Evolutionary conservation across 2,329 filamentous ascomycete species (phyloP).

Genomic region (Ciborinia camelliae): DNA sequence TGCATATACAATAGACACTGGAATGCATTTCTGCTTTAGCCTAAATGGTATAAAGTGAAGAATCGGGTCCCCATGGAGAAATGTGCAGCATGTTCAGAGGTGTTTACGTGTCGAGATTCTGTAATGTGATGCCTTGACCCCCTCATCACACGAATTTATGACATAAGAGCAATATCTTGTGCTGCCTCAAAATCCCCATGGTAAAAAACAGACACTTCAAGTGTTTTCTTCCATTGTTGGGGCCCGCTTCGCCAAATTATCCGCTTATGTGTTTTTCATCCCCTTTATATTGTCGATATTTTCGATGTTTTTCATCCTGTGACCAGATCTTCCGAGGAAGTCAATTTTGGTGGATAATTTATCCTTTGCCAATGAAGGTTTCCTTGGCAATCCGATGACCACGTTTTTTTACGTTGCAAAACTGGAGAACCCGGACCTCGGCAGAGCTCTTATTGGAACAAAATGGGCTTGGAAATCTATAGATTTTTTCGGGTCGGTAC

Average conservation of each 20-base stretch:
- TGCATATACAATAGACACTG: background rate
- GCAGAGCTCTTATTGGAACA: background rate
- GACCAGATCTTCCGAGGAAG: background rate
- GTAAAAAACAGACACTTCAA: background rate
- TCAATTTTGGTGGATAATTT: conserved; percentile 11
- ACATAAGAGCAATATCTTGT: background rate
- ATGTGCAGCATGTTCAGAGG: background rate
- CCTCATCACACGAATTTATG: background rate
- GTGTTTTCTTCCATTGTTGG: background rate
- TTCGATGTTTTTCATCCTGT: background rate
- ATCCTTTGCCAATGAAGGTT: background rate
- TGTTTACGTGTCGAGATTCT: background rate
- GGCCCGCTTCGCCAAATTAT: background rate
- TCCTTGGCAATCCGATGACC: conserved; percentile 6
- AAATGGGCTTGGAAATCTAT: background rate
- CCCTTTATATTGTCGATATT: background rate
- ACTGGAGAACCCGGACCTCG: background rate
- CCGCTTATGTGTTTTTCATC: background rate
- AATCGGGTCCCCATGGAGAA: background rate
- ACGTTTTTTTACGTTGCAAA: conserved; percentile 5
- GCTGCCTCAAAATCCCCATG: background rate
- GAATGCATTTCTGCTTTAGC: background rate
- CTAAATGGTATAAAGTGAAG: background rate
- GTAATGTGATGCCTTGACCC: background rate
- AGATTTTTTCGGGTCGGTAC: background rate